Evolutionary conservation across 108 stramenopile genomes (phyloP).

Genomic region (Poteriospumella lacustris): DNA sequence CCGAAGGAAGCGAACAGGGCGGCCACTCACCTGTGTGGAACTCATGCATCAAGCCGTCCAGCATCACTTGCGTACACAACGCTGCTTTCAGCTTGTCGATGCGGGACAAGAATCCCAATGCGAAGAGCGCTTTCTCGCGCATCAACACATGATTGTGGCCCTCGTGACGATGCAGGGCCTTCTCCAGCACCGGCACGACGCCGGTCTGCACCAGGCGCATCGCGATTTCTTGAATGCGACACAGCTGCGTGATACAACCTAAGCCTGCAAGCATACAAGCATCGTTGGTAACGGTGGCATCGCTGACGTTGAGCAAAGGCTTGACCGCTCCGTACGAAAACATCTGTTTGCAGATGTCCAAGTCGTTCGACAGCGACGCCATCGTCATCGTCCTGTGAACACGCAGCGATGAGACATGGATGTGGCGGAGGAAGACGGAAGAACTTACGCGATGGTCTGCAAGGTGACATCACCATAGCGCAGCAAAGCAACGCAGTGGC

Average conservation of each 20-base stretch:
- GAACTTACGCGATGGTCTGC: background rate
- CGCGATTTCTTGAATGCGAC: conserved; percentile 12
- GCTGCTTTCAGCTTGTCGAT: background rate
- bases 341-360: conserved; percentile 27
- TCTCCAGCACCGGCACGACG: conserved; percentile 13
- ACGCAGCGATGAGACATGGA: background rate
- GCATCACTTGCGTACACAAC: background rate
- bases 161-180: background rate
- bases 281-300: conserved; percentile 16
- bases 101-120: background rate
- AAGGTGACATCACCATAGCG: conserved; percentile 20
- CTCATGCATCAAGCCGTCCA: background rate
- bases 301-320: conserved; percentile 19
- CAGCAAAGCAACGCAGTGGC: background rate
- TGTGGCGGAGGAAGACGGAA: background rate
- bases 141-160: background rate
- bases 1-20: too few relatives aligned
- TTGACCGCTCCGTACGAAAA: conserved; percentile 22
- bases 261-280: conserved; percentile 29
- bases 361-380: background rate
- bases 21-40: too few relatives aligned
- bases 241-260: conserved; percentile 14
- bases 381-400: background rate
- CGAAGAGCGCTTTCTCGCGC: conserved; percentile 20
- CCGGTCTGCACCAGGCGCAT: background rate